A percentile compares a stretch with the other conserved stretches of the same genome.
phyloP scores from a whole-genome alignment of 2,329 filamentous ascomycete genomes.

The Aspergillus eucalypticola region DNA sequence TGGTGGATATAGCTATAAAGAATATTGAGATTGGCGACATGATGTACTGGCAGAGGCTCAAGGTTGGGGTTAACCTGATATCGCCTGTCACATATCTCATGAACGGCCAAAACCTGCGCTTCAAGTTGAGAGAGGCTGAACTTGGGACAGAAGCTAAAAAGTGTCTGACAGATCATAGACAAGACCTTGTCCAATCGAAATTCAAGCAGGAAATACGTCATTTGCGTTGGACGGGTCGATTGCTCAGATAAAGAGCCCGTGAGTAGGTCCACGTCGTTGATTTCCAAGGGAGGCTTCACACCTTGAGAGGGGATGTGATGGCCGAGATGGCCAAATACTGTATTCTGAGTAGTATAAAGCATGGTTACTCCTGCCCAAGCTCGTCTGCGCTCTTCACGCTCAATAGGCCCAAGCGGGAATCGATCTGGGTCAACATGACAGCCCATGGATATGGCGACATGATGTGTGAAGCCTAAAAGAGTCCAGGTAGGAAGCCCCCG shows the following conservation, averaged over 20 bases:
- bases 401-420: constrained; percentile 36
- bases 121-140: constrained; percentile 30
- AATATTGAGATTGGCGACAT: constrained; percentile 44
- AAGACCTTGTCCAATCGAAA: constrained; percentile 40
- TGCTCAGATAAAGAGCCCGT: constrained; percentile 25
- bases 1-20: constrained; percentile 44
- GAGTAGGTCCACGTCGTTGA: constrained; percentile 40
- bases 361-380: constrained; percentile 45
- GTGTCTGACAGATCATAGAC: constrained; percentile 37
- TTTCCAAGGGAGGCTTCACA: constrained; percentile 36
- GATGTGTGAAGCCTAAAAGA: constrained; percentile 41
- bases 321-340: constrained; percentile 38
- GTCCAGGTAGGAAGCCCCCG: constrained; percentile 41
- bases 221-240: constrained; percentile 38
- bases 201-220: constrained; percentile 44
- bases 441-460: constrained; percentile 45
- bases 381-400: constrained; percentile 42
- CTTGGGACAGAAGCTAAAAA: constrained; percentile 31
- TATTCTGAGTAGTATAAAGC: constrained; percentile 43
- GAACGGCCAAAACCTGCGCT: constrained; percentile 32
- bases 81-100: constrained; percentile 32
- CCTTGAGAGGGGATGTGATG: constrained; percentile 29
- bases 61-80: constrained; percentile 28
- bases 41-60: constrained; percentile 33
- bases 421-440: constrained; percentile 44